A percentile compares a stretch with the other conserved stretches of the same genome.
phyloP scores from a whole-genome alignment of 2,329 filamentous ascomycete species.

The Colletotrichum tanaceti region DNA sequence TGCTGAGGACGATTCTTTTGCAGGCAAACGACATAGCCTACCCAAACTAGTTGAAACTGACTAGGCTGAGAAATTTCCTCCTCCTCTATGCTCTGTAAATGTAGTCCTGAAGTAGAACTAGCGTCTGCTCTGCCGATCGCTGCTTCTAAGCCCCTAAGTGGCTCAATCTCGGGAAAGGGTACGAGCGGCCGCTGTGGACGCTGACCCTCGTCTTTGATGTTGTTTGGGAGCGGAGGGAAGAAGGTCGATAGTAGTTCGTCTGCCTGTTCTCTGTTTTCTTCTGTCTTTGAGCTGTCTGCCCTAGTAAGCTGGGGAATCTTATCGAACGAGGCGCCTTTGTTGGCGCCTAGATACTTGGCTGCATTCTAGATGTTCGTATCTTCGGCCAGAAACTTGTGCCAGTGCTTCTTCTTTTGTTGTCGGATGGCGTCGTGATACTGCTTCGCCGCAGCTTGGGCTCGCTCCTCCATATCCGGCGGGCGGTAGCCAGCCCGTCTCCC shows the following conservation, averaged over 20 bases:
- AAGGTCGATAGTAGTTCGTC: too few relatives aligned
- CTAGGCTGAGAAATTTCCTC: conserved; percentile 47
- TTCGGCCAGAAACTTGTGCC: neutral
- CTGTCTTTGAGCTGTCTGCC: too few relatives aligned
- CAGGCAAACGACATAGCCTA: too few relatives aligned
- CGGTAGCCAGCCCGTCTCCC: neutral
- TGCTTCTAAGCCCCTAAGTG: conserved; percentile 19
- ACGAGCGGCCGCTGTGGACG: too few relatives aligned
- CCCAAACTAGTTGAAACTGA: conserved; percentile 48
- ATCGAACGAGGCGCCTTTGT: too few relatives aligned
- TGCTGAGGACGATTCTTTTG: too few relatives aligned
- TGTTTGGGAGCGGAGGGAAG: too few relatives aligned
- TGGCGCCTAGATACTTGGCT: too few relatives aligned
- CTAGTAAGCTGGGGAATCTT: too few relatives aligned
- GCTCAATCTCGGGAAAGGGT: neutral
- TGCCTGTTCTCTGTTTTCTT: too few relatives aligned
- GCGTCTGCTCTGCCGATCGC: conserved; percentile 15
- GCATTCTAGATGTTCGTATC: conserved; percentile 46
- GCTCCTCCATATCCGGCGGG: neutral
- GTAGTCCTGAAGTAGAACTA: conserved; percentile 9
- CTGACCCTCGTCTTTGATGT: too few relatives aligned
- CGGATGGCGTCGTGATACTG: neutral
- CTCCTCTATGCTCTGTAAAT: conserved; percentile 5
- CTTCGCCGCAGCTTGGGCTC: neutral
- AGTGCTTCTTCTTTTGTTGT: conserved; percentile 1